These are phyloP conservation scores for Talaromyces thailandensis DNA, from an alignment of 495 filamentous ascomycete genomes.

Conservation along the genomic window DNA sequence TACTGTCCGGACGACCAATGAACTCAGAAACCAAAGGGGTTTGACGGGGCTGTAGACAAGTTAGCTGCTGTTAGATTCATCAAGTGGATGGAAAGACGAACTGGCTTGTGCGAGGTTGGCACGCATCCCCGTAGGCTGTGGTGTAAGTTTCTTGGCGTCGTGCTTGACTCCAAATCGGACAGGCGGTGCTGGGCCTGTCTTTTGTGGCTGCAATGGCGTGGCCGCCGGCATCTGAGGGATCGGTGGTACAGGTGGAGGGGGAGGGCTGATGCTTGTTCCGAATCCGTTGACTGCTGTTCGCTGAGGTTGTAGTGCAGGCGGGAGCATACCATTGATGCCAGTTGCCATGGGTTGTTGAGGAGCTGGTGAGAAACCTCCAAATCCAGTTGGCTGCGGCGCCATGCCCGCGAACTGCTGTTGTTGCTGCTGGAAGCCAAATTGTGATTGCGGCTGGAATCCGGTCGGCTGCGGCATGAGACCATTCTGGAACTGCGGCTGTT, in stretches of 20 bases:
- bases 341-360: constrained; percentile 16
- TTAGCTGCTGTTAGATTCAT: not conserved
- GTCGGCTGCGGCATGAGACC: constrained; percentile 44
- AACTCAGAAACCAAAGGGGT: constrained; percentile 78
- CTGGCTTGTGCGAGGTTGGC: constrained; percentile 91
- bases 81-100: constrained; percentile 48
- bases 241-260: constrained; percentile 29
- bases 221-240: constrained; percentile 43
- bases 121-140: constrained; percentile 82
- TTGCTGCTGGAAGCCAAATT: constrained; percentile 45
- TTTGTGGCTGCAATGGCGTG: constrained; percentile 66
- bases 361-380: constrained; percentile 31
- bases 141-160: constrained; percentile 65
- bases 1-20: not conserved
- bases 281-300: constrained; percentile 53
- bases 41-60: constrained; percentile 62
- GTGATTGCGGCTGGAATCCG: constrained; percentile 38
- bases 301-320: constrained; percentile 34
- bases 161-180: constrained; percentile 76
- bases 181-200: constrained; percentile 87
- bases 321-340: constrained; percentile 34
- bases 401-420: constrained; percentile 53
- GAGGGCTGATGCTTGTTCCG: constrained; percentile 26
- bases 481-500: constrained; percentile 34
- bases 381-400: constrained; percentile 60